Evolutionary conservation across 768 basidiomycete species (phyloP), one percentile per base, ranked within the genome.

Genomic region (Trametes punicea): DNA sequence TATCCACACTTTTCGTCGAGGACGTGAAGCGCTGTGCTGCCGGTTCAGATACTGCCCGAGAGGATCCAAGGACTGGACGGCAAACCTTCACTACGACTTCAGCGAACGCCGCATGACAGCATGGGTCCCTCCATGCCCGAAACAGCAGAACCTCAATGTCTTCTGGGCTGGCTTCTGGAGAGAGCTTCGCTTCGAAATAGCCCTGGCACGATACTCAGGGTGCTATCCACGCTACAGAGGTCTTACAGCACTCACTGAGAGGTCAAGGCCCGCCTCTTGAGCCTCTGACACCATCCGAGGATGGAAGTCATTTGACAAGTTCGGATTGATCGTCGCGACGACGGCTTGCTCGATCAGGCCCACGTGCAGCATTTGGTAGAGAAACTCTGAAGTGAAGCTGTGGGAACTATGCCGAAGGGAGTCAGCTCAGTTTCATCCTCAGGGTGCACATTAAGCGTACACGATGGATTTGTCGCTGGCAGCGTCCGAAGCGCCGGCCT

Each of bases 121-220:
- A 74, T 4, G 76, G 74, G 62, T 91, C 88, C 49, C 71, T 71
- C 69, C 79, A 80, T 23, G 86, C 73, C 30, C 72, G 71, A 29
- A 70, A 66, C 9, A 78, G 57, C 4, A 77, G 51, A 6, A 56
- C 40, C 9, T 65, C 60, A 2, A 64, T 66, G n/a, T 79, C 78
- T 8, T 75, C 74, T 20, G 71, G 57, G 30, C 62, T 68, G 8
- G 70, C 66, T 27, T 89, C 88, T 10, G 76, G 71, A 10, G 75
- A 75, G 27, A 90, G 67, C 64, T 80, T 86, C 6, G 75, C 75
- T 41, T 85, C 81, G 1, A 90, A 65, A 63, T 83, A 85, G 6
- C 73, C 47, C 84, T 84, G 15, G 59, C n/a, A 55, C 46, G 44
- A 23, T 31, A 8, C 45, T 47, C 20, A 61, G n/a, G 34, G 48